Base-by-base conservation (phyloP, 805 yeast genomes). In the Lipomyces sp. region DNA sequence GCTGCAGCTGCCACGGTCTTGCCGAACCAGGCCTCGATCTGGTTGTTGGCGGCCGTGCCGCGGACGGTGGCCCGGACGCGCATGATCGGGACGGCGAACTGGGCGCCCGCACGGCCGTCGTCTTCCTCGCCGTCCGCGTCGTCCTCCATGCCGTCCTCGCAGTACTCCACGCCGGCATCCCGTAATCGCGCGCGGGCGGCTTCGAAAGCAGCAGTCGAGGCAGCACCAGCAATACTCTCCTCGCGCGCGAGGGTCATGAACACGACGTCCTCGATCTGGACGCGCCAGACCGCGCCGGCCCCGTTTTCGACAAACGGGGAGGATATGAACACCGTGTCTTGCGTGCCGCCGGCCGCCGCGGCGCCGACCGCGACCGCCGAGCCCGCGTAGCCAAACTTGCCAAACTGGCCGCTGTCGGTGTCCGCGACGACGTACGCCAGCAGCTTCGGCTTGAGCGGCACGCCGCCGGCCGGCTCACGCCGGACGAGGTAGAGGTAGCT, bases 201-300 rank as follows among this genome's bases (percentile, higher is more conserved):
- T 1, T 24, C 39, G 18, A 14, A 16, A 18, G 8, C 6, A 11
- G 13, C 19, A 11, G 22, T 16, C 5, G 24, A 11, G 4, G 24
- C 6, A 19, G 10, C 26, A 24, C 7, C 18, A 16, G 23, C 13
- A 18, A 11, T 11, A 19, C 19, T 16, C 16, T 16, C 18, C 42
- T 41, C 45, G 18, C 19, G 19, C 4, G 26, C 38, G 16, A 42
- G 21, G 34, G 37, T 18, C 10, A 45, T 10, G 11, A n/a, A 13
- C 11, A 51, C 32, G 13, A 44, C 26, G 19, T 43, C 49, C 26
- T 39, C 49, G 32, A 54, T 45, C 14, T 65, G 48, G 1, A 77
- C 48, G 32, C 60, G 58, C 74, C 80, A 81, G 2, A 81, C 65
- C 0, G 75, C 74, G 0, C 81, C 83, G 47, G 63, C 63, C 2